These are phyloP conservation scores for Populus davidiana DNA, from an alignment of 345 rosid genomes.

Conservation along the genomic window DNA sequence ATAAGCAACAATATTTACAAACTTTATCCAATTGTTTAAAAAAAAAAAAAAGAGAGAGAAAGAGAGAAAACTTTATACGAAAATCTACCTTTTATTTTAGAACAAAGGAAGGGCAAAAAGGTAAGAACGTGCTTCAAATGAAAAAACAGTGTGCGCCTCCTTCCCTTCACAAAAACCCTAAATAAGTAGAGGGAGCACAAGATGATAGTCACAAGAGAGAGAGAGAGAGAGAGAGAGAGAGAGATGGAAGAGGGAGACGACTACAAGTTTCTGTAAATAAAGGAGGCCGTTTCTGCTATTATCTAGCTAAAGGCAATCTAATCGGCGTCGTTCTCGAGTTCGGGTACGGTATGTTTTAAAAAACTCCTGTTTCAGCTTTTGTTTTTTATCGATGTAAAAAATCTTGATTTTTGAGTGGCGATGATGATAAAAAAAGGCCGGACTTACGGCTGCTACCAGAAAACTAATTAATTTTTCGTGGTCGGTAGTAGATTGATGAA, in stretches of 20 bases:
- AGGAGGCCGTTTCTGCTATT: slow-evolving; percentile 50
- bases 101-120: neutral
- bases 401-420: slow-evolving; percentile 27
- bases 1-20: no score
- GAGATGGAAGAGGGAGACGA: slow-evolving; percentile 45
- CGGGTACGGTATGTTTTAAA: no score
- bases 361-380: no score
- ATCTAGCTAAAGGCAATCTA: slow-evolving; percentile 53
- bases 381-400: no score
- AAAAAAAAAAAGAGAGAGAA: no score
- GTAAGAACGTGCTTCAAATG: neutral
- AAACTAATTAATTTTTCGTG: neutral
- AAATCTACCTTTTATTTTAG: no score
- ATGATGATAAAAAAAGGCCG: slow-evolving; percentile 73
- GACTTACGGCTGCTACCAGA: slow-evolving; percentile 57
- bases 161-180: neutral
- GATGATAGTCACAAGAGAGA: neutral
- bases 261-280: slow-evolving; percentile 46
- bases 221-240: neutral
- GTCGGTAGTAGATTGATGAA: slow-evolving; percentile 59
- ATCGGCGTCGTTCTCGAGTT: slow-evolving; percentile 39
- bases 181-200: neutral
- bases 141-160: neutral
- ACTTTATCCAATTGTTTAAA: no score
- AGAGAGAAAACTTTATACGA: no score